Percentiles rank a stretch among this genome's conserved stretches.
Conservation (phyloP, 768 basidiomycete species). For the Pleurotus tuber-regium region DNA sequence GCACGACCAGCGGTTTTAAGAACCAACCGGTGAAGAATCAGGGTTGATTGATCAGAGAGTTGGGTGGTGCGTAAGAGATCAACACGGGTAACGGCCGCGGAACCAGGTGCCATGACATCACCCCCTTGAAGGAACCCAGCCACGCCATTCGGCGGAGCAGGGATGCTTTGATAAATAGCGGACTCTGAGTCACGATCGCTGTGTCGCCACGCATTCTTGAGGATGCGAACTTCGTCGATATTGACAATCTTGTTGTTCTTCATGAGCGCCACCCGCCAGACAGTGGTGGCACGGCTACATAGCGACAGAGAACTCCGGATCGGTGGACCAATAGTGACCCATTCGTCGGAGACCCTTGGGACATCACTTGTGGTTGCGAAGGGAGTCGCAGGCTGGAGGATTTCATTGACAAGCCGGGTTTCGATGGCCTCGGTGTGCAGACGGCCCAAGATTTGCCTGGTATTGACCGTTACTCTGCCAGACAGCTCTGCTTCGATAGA, state of each 20-base stretch:
- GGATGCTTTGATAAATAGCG: slow-evolving; percentile 11
- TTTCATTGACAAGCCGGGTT: no score
- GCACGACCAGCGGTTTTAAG: no score
- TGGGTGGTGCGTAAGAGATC: slow-evolving; percentile 8
- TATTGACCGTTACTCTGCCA: no score
- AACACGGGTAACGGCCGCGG: background rate
- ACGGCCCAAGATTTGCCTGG: no score
- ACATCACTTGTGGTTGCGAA: background rate
- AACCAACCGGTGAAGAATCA: no score
- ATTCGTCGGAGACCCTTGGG: slow-evolving; percentile 9
- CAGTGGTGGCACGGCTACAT: slow-evolving; percentile 14
- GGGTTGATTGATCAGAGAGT: slow-evolving; percentile 1
- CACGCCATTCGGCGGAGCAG: slow-evolving; percentile 13
- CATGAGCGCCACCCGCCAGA: slow-evolving; percentile 11
- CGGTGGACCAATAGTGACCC: slow-evolving; percentile 17
- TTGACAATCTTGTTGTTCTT: background rate
- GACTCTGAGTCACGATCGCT: slow-evolving; percentile 11
- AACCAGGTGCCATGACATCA: slow-evolving; percentile 13
- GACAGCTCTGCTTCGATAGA: no score
- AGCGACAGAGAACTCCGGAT: slow-evolving; percentile 17
- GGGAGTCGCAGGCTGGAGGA: background rate
- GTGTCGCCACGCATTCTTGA: no score
- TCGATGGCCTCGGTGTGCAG: no score
- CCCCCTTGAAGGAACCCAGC: slow-evolving; percentile 15
- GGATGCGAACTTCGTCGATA: no score